phyloP scores from a whole-genome alignment of 1,139 yeast genomes.

The Pichia sp. region DNA sequence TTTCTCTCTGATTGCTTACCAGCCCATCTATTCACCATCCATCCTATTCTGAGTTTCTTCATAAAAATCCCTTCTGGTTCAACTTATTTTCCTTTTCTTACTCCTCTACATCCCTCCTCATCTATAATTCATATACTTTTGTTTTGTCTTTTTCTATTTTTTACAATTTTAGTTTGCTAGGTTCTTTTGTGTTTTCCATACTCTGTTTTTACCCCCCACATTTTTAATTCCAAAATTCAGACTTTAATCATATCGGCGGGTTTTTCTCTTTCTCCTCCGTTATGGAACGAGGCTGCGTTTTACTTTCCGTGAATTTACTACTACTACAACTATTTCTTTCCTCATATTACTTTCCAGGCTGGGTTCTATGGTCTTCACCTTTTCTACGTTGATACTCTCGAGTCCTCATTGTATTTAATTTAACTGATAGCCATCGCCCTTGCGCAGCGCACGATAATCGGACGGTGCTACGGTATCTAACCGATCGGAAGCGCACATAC shows the following conservation, averaged over 20 bases:
- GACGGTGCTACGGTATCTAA: no score
- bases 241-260: neutral
- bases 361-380: neutral
- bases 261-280: neutral
- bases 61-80: no score
- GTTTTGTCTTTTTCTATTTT: neutral
- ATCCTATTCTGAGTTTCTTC: no score
- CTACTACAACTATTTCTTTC: neutral
- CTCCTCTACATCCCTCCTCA: neutral
- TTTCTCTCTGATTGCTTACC: no score
- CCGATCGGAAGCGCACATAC: no score
- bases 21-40: no score
- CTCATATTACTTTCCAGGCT: neutral
- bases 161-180: neutral
- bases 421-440: neutral
- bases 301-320: neutral
- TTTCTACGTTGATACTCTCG: neutral
- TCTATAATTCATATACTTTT: neutral
- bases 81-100: neutral
- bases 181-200: neutral
- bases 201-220: neutral
- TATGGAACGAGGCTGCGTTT: no score
- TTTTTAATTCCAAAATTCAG: neutral
- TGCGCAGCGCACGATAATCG: no score
- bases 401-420: neutral